Base-by-base conservation (phyloP, 75 land plant species). In the Adiantum capillusveneris region DNA sequence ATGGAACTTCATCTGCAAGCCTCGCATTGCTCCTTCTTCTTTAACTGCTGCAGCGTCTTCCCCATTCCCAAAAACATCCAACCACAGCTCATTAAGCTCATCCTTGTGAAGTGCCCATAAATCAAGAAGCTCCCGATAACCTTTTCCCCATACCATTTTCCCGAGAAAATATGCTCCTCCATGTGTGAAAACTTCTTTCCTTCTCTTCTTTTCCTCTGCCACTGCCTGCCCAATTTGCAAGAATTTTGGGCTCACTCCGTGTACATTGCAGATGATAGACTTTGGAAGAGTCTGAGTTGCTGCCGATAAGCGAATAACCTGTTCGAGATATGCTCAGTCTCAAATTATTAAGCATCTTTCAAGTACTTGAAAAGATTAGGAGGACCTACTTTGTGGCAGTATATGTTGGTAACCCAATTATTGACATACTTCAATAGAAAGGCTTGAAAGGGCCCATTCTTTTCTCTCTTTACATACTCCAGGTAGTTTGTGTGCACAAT, bases 121-220 rank as follows among this genome's bases (percentile, higher is more conserved):
- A 56, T 88, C 56, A 20, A 88, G 67, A 0, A 88, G 66, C 61
- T 88, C 94, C 60, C 54, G 74, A 53, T 88, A 88, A 25, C 94
- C 94, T 67, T 88, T 88, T 57, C 75, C 74, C 94, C 94, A 88
- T 1, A 88, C 65, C 94, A 88, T 88, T 58, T 88, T 88, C 16
- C 94, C 94, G 34, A 88, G 87, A 62, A 82, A 88, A 30, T 88
- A 88, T 1, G 81, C 83, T 44, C 90, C 86, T 57, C 82, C 79
- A 5, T 34, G 37, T 0, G 77, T 53, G 65, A 88, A 88, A 0
- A 62, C 75, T 26, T 48, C 29, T 1, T 51, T n/a, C 9, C 83
- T 83, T 25, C 46, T 42, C 28, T 74, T 60, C 25, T 58, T 73
- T 29, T 74, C 83, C 31, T 58, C 76, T 31, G 34, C 59, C 64